Evolutionary conservation across 106 monocot species (phyloP).

Genomic region (Dioscorea alata): DNA sequence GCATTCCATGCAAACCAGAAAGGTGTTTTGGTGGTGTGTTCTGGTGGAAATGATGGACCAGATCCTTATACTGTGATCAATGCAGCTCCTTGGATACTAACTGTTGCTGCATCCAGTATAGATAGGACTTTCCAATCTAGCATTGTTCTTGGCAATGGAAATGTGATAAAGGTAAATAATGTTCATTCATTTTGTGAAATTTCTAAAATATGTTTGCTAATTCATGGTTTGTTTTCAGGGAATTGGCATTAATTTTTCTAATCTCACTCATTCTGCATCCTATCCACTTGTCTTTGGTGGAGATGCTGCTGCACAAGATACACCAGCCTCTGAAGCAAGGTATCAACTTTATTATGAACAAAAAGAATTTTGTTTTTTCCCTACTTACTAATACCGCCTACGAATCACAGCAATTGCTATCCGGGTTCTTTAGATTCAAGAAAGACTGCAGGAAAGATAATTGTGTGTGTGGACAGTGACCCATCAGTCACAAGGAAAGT

Average conservation of each 20-base stretch:
- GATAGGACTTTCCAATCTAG: constrained; percentile 70
- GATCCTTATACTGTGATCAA: constrained; percentile 89
- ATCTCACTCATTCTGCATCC: constrained; percentile 43
- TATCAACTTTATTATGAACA: constrained; percentile 5
- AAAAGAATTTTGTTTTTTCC: too few relatives aligned
- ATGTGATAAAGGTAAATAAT: constrained; percentile 49
- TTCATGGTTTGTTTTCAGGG: constrained; percentile 32
- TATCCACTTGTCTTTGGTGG: constrained; percentile 70
- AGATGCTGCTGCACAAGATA: constrained; percentile 58
- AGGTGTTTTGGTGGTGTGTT: constrained; percentile 78
- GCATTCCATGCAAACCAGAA: constrained; percentile 85
- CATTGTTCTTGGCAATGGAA: constrained; percentile 70
- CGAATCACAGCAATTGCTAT: constrained; percentile 74
- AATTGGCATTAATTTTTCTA: constrained; percentile 79
- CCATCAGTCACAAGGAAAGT: constrained; percentile 56
- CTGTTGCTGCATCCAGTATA: constrained; percentile 88
- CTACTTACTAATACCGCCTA: too few relatives aligned
- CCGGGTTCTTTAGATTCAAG: constrained; percentile 76
- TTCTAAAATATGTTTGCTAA: too few relatives aligned
- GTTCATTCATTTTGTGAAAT: too few relatives aligned
- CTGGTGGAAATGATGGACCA: constrained; percentile 96
- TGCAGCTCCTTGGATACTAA: constrained; percentile 89
- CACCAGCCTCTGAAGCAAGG: constrained; percentile 89
- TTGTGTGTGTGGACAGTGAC: constrained; percentile 73
- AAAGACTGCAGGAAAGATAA: constrained; percentile 69